Evolutionary conservation across 2,329 filamentous ascomycete species (phyloP).

Genomic region (Dactylellina parvicollis): DNA sequence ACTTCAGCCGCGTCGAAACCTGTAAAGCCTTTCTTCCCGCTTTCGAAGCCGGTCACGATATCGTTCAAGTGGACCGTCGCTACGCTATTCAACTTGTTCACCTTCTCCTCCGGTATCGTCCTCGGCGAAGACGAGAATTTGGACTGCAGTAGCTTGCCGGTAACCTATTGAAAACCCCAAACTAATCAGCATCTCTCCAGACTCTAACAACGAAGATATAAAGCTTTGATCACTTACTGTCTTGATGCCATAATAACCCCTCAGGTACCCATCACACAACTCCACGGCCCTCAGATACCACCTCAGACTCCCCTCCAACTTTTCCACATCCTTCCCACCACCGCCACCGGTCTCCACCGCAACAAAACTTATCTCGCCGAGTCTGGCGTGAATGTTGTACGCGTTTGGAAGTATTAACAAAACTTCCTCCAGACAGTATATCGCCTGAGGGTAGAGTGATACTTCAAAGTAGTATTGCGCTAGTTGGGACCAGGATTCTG

Average conservation of each 20-base stretch:
- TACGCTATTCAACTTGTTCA: slow-evolving; percentile 75
- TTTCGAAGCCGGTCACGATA: slow-evolving; percentile 73
- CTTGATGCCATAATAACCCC: slow-evolving; percentile 92
- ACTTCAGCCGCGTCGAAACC: slow-evolving; percentile 79
- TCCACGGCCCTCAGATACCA: slow-evolving; percentile 91
- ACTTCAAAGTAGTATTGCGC: slow-evolving; percentile 84
- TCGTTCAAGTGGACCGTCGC: slow-evolving; percentile 80
- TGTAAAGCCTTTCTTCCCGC: slow-evolving; percentile 73
- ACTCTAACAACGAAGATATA: neutral
- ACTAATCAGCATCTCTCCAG: neutral
- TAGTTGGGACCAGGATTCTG: slow-evolving; percentile 92
- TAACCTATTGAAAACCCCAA: slow-evolving; percentile 59
- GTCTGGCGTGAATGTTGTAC: slow-evolving; percentile 80
- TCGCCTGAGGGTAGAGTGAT: slow-evolving; percentile 80
- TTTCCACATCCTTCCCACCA: slow-evolving; percentile 36
- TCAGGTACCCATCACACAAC: slow-evolving; percentile 89
- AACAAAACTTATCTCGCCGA: slow-evolving; percentile 85
- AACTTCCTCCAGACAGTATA: slow-evolving; percentile 90
- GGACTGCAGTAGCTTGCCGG: slow-evolving; percentile 33
- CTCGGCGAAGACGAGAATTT: slow-evolving; percentile 32
- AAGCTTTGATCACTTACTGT: slow-evolving; percentile 66
- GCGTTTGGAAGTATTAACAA: slow-evolving; percentile 86
- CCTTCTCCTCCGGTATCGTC: slow-evolving; percentile 62
- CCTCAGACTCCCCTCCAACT: slow-evolving; percentile 76
- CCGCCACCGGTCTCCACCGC: slow-evolving; percentile 62